Conservation (phyloP, 805 yeast genomes). For the Wickerhamiella qilinensis region DNA sequence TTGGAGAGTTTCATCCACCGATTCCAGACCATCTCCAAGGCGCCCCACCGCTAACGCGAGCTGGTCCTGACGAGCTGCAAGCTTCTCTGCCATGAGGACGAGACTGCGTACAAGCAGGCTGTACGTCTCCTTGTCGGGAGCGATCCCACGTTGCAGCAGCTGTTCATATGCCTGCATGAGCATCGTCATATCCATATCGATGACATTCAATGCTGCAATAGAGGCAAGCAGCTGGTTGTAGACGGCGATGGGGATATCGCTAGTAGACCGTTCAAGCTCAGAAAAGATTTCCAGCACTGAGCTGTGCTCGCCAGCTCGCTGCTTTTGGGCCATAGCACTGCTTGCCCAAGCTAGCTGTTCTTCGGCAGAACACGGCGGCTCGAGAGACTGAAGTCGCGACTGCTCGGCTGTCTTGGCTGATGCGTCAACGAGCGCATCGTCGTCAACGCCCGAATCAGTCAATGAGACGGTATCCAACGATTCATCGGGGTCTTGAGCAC, state of each 20-base stretch:
- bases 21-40: conserved; percentile 10
- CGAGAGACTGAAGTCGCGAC: not conserved
- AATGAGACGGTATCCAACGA: not conserved
- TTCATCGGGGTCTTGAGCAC: not conserved
- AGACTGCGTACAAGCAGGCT: conserved; percentile 14
- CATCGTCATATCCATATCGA: conserved; percentile 11
- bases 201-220: conserved; percentile 6
- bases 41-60: conserved; percentile 9
- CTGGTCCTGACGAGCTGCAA: conserved; percentile 1
- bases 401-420: not conserved
- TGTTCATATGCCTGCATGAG: conserved; percentile 18
- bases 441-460: too few species aligned
- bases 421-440: too few species aligned
- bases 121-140: conserved; percentile 18
- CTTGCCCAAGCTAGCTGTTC: not conserved
- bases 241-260: conserved; percentile 10
- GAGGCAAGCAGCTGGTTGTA: conserved; percentile 15
- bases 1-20: conserved; percentile 17
- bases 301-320: not conserved
- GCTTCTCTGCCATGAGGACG: conserved; percentile 11
- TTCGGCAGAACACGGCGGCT: not conserved
- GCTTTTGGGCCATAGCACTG: not conserved
- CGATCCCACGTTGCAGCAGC: conserved; percentile 12
- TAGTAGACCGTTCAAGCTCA: not conserved
- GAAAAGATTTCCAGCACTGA: not conserved